A percentile compares a stretch with the other conserved stretches of the same genome.
Evolutionary conservation across 805 yeast species (phyloP).

Genomic region (Barnettozyma sp.): DNA sequence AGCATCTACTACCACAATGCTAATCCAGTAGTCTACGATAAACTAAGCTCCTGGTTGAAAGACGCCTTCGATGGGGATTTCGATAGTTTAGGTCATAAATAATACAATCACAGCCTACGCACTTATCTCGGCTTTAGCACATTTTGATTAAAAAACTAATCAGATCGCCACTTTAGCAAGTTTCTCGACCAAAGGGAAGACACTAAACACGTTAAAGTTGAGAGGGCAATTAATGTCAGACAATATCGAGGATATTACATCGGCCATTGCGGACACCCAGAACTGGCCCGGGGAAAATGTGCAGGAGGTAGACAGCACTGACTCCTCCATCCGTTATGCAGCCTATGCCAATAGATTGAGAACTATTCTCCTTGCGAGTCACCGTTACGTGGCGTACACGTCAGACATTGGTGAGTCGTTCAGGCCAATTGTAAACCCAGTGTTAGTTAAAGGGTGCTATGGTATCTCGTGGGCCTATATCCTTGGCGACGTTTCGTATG

Average conservation of each 20-base stretch:
- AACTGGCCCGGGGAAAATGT: slow-evolving; percentile 10
- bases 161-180: too few relatives aligned
- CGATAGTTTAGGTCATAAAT: slow-evolving; percentile 20
- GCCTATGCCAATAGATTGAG: slow-evolving; percentile 74
- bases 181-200: too few relatives aligned
- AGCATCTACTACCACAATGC: slow-evolving; percentile 68
- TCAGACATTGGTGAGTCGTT: slow-evolving; percentile 84
- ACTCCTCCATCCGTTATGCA: slow-evolving; percentile 58
- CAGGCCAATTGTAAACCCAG: slow-evolving; percentile 73
- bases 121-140: too few relatives aligned
- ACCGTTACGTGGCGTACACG: slow-evolving; percentile 79
- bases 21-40: slow-evolving; percentile 58
- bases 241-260: slow-evolving; percentile 8
- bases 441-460: slow-evolving; percentile 57
- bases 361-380: slow-evolving; percentile 65
- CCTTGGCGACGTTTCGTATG: slow-evolving; percentile 66
- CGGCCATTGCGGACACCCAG: slow-evolving; percentile 11
- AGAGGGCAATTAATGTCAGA: too few relatives aligned
- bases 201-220: too few relatives aligned
- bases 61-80: slow-evolving; percentile 53
- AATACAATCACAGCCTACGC: too few relatives aligned
- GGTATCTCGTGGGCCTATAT: slow-evolving; percentile 73
- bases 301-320: slow-evolving; percentile 33
- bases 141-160: too few relatives aligned
- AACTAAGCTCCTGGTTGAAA: slow-evolving; percentile 55